Base-by-base conservation (phyloP, 75 land plant species). In the Sequoia sempervirens region DNA sequence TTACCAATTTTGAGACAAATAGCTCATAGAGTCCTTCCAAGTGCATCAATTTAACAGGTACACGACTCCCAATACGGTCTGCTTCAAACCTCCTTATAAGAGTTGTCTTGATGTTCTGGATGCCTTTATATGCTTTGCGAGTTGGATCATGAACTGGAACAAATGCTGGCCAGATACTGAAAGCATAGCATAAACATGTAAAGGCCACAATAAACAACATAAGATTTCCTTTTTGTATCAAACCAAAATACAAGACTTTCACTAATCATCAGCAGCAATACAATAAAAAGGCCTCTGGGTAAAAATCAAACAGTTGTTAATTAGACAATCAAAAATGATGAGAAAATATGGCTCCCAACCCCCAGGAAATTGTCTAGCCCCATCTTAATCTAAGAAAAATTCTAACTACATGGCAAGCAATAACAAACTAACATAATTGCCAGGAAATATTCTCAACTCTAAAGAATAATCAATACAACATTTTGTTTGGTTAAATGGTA, bases 81-180 rank as follows among this genome's bases (percentile, higher is more conserved):
- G 95, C 92, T 68, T 97, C 99, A 88, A 93, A 97, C 78, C 96
- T 90, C 85, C 92, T 88, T 36, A 95, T 89, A 80, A 90, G 91
- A 80, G 87, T 86, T 52, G 92, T 91, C 83, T 90, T 92, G 87
- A 92, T 87, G 75, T 92, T 92, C 81, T 96, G 96, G 54, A 97
- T 96, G 26, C 99, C 99, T 75, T 91, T 93, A 74, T 91, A 97
- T 56, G 98, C 93, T 81, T 96, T 94, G 17, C 95, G 86, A 14
- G 96, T 96, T 75, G 98, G 99, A 84, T 94, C 98, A 91, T 97
- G 98, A 13, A 97, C 96, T 75, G 99, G 99, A 14, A 97, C 99
- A 91, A 97, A 96, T 84, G 95, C 98, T 68, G 99, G 94, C 94
- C 91, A 96, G 41, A 85, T 83, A 76, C 99, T 97, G 92, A 84